These are phyloP conservation scores for Puccinia triticina DNA, from an alignment of 1,284 basidiomycete species.

Conservation along the genomic window DNA sequence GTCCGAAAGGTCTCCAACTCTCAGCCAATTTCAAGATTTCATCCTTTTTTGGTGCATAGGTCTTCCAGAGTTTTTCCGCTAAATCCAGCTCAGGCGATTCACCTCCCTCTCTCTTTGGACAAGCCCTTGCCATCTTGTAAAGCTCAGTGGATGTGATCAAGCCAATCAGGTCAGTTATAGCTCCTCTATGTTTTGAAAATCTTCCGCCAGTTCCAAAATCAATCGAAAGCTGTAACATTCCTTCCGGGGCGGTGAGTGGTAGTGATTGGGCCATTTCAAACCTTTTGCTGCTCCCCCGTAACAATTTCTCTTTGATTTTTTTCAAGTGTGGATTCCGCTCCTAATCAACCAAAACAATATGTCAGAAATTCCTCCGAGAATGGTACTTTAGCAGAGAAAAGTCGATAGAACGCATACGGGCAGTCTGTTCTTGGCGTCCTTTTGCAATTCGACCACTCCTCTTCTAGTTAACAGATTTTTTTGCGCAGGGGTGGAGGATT, in stretches of 20 bases:
- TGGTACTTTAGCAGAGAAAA: not conserved
- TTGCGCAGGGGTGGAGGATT: not conserved
- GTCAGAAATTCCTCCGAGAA: not conserved
- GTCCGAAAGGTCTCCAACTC: not conserved
- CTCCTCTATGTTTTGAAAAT: not conserved
- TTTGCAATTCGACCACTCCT: not conserved
- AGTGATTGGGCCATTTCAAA: constrained; percentile 5
- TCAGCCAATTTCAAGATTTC: not conserved
- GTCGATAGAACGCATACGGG: not conserved
- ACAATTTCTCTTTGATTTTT: constrained; percentile 9
- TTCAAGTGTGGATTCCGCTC: not conserved
- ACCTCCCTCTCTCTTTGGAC: not conserved
- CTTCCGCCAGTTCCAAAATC: not conserved
- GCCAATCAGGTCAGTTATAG: constrained; percentile 18
- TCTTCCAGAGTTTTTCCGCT: not conserved
- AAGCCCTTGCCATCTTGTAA: not conserved
- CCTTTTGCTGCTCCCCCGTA: not conserved
- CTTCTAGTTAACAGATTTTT: not conserved
- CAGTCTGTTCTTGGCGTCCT: not conserved
- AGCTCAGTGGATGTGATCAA: constrained; percentile 2
- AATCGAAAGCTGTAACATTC: not conserved
- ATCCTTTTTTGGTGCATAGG: constrained; percentile 1
- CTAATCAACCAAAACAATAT: not conserved
- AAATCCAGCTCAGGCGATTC: constrained; percentile 13
- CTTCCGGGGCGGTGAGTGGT: not conserved